Base-by-base conservation (phyloP, 345 rosid species). In the Bruguiera gymnorhiza region DNA sequence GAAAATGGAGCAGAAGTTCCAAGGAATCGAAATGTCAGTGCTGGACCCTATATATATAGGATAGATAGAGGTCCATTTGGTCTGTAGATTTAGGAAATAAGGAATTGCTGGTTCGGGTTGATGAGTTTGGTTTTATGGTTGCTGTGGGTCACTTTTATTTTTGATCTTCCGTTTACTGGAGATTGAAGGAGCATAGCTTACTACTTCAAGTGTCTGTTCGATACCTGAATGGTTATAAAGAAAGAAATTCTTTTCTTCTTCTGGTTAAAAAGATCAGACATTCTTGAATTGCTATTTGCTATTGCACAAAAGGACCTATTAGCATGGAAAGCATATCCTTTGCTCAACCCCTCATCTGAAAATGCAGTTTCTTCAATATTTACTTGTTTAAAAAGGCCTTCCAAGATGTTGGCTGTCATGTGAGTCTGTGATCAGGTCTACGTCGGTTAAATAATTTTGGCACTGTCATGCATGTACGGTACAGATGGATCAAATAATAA, bases 21-120 rank as follows among this genome's bases (percentile, higher is more conserved):
- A 60, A 63, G 70, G 75, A 76, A 63, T 65, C 65, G 1, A 43
- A 20, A 26, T 58, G 74, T 50, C 67, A 66, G 75, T 26, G 56
- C 54, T 21, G 79, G 78, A 71, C 83, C 84, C 74, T 20, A 60
- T 54, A 66, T 39, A 56, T 60, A 70, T 57, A 57, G 21, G 19
- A 46, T 69, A 70, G 70, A 59, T 69, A 68, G 70, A 50, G 70
- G 72, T 76, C 70, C 76, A 67, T 63, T 66, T 62, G 63, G 59
- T 74, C 72, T 72, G 80, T 82, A 76, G 81, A 78, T 69, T 75
- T 80, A 69, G 76, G 79, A 74, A 78, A 78, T 72, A 80, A 76
- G 83, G 39, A 78, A 75, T 65, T 73, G 62, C 80, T 66, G 76
- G 68, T 70, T 69, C 65, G 63, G 81, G 76, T 78, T 79, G 79